phyloP scores from a whole-genome alignment of 768 basidiomycete species.

The Fibroporia radiculosa region DNA sequence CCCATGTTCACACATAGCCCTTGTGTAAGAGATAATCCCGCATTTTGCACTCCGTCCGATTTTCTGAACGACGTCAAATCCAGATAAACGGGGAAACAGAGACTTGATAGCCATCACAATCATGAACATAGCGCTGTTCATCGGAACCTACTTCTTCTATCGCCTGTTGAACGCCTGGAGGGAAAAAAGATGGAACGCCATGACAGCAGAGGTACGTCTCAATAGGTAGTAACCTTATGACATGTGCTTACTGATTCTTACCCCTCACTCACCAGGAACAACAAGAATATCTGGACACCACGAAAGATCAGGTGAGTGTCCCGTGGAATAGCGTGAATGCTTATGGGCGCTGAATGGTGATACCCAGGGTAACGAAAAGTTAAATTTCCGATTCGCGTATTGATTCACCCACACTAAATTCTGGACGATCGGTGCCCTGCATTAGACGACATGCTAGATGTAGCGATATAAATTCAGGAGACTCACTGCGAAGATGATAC shows the following conservation, averaged over 20 bases:
- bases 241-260: neutral
- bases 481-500: no score
- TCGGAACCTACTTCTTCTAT: slow-evolving; percentile 48
- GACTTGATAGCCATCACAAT: slow-evolving; percentile 44
- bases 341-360: neutral
- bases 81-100: slow-evolving; percentile 55
- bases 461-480: no score
- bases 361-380: slow-evolving; percentile 40
- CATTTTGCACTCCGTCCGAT: neutral
- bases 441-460: no score
- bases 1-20: slow-evolving; percentile 6
- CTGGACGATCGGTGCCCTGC: no score
- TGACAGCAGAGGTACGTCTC: slow-evolving; percentile 35
- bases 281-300: slow-evolving; percentile 51
- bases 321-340: neutral
- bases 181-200: slow-evolving; percentile 44
- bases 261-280: slow-evolving; percentile 38
- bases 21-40: neutral
- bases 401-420: no score
- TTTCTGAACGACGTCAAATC: neutral
- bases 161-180: slow-evolving; percentile 39
- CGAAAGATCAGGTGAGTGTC: slow-evolving; percentile 34
- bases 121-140: slow-evolving; percentile 48
- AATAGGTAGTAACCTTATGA: neutral
- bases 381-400: slow-evolving; percentile 63